A percentile compares a stretch with the other conserved stretches of the same genome.
phyloP scores from a whole-genome alignment of 2,329 filamentous ascomycete genomes.

The Trichoderma sp. region DNA sequence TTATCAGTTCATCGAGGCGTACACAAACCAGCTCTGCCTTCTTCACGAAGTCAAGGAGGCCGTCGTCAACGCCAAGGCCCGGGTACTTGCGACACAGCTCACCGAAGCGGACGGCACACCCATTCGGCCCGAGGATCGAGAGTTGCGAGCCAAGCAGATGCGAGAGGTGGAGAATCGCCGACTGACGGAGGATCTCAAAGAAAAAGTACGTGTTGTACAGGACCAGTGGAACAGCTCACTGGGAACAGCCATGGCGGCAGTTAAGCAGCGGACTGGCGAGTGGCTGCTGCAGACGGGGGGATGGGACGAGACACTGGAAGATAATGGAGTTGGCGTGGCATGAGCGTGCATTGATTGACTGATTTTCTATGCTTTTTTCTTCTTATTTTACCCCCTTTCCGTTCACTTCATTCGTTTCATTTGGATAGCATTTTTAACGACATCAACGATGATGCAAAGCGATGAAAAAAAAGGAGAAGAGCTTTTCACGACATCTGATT shows the following conservation, averaged over 20 bases:
- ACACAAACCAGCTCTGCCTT: constrained; percentile 85
- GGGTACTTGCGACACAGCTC: constrained; percentile 64
- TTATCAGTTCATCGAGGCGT: constrained; percentile 94
- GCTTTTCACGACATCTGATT: background rate
- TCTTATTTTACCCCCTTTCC: background rate
- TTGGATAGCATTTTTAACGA: background rate
- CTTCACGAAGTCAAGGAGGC: constrained; percentile 86
- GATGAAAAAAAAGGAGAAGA: background rate
- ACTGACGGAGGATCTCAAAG: constrained; percentile 83
- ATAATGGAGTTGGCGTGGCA: constrained; percentile 44
- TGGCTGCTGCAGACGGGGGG: constrained; percentile 76
- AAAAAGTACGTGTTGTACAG: constrained; percentile 87
- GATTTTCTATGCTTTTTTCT: background rate
- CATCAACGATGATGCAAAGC: background rate
- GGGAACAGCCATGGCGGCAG: constrained; percentile 69
- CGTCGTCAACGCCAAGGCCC: constrained; percentile 65
- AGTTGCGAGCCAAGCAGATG: constrained; percentile 51
- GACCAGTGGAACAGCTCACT: constrained; percentile 86
- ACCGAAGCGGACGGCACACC: constrained; percentile 37
- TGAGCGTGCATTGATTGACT: background rate
- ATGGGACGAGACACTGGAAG: constrained; percentile 76
- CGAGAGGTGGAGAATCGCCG: constrained; percentile 63
- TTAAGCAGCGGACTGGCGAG: constrained; percentile 70
- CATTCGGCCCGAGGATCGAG: constrained; percentile 33
- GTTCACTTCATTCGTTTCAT: background rate